Evolutionary conservation across 306 rosid genomes (phyloP), one percentile per base, ranked within the genome.

Genomic region (Luffa acutangula): DNA sequence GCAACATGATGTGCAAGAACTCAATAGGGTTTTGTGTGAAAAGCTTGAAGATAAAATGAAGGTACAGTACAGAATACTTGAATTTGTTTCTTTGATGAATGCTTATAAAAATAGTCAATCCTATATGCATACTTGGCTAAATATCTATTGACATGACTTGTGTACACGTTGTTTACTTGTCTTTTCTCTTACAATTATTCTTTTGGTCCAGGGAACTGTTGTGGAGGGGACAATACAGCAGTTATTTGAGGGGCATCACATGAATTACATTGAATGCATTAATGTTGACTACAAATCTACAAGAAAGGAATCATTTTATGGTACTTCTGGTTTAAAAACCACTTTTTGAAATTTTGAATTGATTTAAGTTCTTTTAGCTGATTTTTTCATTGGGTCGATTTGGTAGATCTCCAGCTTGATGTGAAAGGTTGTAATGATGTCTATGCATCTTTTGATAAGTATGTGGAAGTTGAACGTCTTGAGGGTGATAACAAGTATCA

Each of bases 1-100:
- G 98, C 98, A 94, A 86, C 98, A 94, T 82, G 98, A 94, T 84
- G 98, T 92, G 82, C 98, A 94, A 89, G 98, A 92, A 78, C 94
- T 94, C 75, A 94, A 94, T 71, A 89, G 98, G 82, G 98, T 94
- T 85, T 90, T 94, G 63, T 88, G 93, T 86, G 98, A 94, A 88
- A 94, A 90, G 87, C 92, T 94, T 62, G 98, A 94, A 89, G 96
- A 92, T 81, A 92, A 92, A 83, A 94, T 94, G 97, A 94, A 92
- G 98, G 98, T 94, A 87, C 8, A 36, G 97, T 91, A 85, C 15
- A 39, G n/a, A 66, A 33, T 60, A 78, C 76, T 83, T 77, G 57
- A 66, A 67, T 64, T 65, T 75, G 25, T 37, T 34, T 7, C 71
- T 41, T 41, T 75, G 63, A 31, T 54, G 41, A 31, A 45, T 78